Conservation (phyloP, 2,329 filamentous ascomycete species). For the Trichoderma hamatum region DNA sequence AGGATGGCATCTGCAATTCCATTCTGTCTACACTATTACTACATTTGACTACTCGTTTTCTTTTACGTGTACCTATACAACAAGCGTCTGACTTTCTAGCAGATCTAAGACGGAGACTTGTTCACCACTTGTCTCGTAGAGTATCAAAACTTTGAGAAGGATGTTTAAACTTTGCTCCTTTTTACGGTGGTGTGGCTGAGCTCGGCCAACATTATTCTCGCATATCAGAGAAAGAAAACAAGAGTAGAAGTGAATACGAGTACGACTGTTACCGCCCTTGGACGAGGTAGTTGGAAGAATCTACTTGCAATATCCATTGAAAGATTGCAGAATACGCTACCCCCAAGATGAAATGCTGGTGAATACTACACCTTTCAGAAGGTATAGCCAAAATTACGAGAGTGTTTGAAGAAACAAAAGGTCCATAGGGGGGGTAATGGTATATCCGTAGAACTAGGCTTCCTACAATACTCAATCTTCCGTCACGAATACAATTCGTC, state of each 20-base stretch:
- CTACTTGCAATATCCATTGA: not conserved
- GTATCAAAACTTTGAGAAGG: not conserved
- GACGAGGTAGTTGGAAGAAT: not conserved
- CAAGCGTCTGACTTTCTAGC: not conserved
- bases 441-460: not conserved
- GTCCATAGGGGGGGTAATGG: not conserved
- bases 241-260: not conserved
- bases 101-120: not conserved
- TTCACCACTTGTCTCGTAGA: not conserved
- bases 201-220: not conserved
- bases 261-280: not conserved
- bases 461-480: not conserved
- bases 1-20: not conserved
- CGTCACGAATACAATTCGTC: not conserved
- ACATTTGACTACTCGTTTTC: not conserved
- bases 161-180: not conserved
- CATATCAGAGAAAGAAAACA: not conserved
- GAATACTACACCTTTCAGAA: not conserved
- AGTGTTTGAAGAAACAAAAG: not conserved
- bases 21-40: not conserved
- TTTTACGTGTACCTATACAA: not conserved
- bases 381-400: not conserved
- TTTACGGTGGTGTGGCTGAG: not conserved
- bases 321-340: not conserved
- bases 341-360: not conserved